Percentiles rank a stretch among this genome's conserved stretches.
Conservation (phyloP, 345 rosid species). For the Crucihimalaya himalaica region DNA sequence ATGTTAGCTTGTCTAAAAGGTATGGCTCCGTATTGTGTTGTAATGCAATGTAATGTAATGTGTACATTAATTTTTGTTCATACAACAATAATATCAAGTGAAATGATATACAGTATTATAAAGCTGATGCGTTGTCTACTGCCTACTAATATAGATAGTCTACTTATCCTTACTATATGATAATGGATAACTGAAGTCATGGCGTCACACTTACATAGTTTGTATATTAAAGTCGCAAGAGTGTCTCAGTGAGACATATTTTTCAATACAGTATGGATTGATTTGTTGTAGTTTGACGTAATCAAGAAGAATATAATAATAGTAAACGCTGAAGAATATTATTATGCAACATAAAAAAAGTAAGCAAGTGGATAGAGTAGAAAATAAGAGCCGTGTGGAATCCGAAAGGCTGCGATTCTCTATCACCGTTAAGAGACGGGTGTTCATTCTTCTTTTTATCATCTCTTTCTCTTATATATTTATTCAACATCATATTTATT, state of each 20-base stretch:
- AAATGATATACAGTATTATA: background rate
- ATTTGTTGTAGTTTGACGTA: constrained; percentile 32
- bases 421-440: constrained; percentile 43
- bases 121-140: background rate
- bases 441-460: constrained; percentile 30
- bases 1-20: constrained; percentile 9
- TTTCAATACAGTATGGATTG: background rate
- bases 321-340: constrained; percentile 17
- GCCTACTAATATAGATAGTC: background rate
- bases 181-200: constrained; percentile 2
- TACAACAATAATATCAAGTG: constrained; percentile 20
- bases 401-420: constrained; percentile 42
- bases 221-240: constrained; percentile 17
- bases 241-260: constrained; percentile 4
- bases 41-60: constrained; percentile 27
- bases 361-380: constrained; percentile 32
- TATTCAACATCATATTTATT: constrained; percentile 24
- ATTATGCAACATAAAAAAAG: constrained; percentile 1
- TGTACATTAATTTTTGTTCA: constrained; percentile 38
- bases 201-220: constrained; percentile 8
- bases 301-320: constrained; percentile 25
- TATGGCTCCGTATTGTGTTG: constrained; percentile 9
- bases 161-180: background rate
- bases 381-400: constrained; percentile 41
- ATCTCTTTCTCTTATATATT: no score